Evolutionary conservation across 139 green algal genomes (phyloP), one percentile per base, ranked within the genome.

Genomic region (Nannochloris sp.): DNA sequence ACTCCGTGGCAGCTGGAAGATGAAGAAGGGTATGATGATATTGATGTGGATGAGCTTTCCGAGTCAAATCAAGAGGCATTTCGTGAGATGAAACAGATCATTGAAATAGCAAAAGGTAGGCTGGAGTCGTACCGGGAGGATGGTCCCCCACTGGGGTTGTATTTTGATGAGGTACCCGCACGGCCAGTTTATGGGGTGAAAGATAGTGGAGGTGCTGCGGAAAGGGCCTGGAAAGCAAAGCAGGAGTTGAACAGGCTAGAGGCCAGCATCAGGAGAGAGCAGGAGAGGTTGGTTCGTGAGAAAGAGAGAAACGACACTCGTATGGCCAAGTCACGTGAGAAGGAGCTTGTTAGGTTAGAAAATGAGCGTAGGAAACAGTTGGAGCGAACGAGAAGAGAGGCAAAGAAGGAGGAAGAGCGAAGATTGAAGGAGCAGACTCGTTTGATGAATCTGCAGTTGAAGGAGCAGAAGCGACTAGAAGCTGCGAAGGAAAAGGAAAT

Each of bases 141-240:
- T 66, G 87, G 86, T 2, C 87, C 87, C 9, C 73, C 69, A 23
- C 68, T 94, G 61, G 84, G 69, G 0, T 74, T 73, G 14, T 46
- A 80, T 8, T 90, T 88, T 61, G 84, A 90, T 53, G 71, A 74
- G 0, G 14, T 68, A 11, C 62, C 62, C 6, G 16, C 25, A 9
- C 23, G 64, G 59, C 0, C 40, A 23, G 12, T 6, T 0, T 28
- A 14, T 12, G 57, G 28, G 26, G 14, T 10, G 20, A 43, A 45
- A 13, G 37, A 11, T 3, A 8, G 11, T 25, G 13, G 10, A 13
- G 36, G 37, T 23, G 37, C 51, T 28, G 12, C 14, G 23, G 23
- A 30, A 30, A 14, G 23, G 25, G 58, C 70, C 4, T 40, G 68
- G 43, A 55, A 56, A 11, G 70, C 70, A 2, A 57, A 64, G 3